Evolutionary conservation across 306 rosid species (phyloP).

Genomic region (Rosa persica): DNA sequence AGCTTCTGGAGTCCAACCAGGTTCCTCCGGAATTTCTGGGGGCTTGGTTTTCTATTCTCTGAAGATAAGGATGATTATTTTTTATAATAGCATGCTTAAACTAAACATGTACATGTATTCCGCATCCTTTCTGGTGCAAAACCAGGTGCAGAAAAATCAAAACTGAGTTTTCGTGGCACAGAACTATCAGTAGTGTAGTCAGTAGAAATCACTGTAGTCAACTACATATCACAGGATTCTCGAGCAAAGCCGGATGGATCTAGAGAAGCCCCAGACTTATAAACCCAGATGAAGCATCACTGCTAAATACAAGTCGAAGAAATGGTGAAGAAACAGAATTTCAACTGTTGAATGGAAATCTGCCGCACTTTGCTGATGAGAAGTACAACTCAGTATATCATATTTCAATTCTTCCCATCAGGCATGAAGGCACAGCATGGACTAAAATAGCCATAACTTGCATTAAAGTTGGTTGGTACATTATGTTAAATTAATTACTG

Average conservation of each 20-base stretch:
- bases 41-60: neutral
- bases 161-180: no score
- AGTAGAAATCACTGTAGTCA: neutral
- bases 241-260: neutral
- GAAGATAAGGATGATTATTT: neutral
- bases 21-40: neutral
- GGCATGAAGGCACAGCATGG: neutral
- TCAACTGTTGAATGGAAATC: neutral
- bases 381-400: neutral
- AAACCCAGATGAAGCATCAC: neutral
- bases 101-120: neutral
- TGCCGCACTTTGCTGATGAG: neutral
- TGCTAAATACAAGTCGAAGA: neutral
- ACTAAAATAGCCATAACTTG: conserved; percentile 10
- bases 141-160: neutral
- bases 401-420: neutral
- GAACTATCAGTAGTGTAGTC: neutral
- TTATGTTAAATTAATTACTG: conserved; percentile 7
- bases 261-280: no score
- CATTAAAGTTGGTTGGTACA: conserved; percentile 17
- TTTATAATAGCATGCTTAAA: neutral
- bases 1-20: neutral
- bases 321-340: neutral
- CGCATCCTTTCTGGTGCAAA: neutral
- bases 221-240: no score